Percentiles rank a stretch among this genome's conserved stretches.
phyloP scores from a whole-genome alignment of 2,329 filamentous ascomycete species.

The Ilyonectria mors-panacis region DNA sequence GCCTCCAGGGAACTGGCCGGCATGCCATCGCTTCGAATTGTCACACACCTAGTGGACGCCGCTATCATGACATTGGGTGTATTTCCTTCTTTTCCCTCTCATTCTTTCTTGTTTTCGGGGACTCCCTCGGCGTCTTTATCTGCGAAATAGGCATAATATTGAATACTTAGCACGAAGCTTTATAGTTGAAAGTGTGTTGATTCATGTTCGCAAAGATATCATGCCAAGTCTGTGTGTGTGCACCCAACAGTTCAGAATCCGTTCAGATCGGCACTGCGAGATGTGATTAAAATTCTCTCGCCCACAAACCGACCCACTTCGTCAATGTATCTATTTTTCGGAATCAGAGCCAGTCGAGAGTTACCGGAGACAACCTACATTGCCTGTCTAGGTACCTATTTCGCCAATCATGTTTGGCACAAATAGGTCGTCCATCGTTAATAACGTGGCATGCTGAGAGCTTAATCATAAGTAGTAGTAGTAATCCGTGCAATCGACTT shows the following conservation, averaged over 20 bases:
- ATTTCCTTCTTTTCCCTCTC: background rate
- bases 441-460: too few relatives aligned
- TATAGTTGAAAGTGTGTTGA: background rate
- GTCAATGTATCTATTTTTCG: background rate
- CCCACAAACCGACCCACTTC: background rate
- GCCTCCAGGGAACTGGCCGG: conserved; percentile 14
- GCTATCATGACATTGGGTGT: background rate
- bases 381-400: too few relatives aligned
- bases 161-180: background rate
- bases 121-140: background rate
- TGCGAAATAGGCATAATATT: background rate
- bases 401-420: too few relatives aligned
- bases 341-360: background rate
- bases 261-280: background rate
- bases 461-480: too few relatives aligned
- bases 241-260: too few relatives aligned
- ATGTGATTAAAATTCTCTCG: background rate
- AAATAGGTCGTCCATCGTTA: too few relatives aligned
- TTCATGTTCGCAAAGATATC: background rate
- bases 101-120: background rate
- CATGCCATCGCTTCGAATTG: background rate
- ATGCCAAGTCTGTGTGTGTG: too few relatives aligned
- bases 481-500: too few relatives aligned
- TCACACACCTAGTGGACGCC: conserved; percentile 2
- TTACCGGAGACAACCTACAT: background rate